phyloP scores from a whole-genome alignment of 176 grass and related monocot genomes.

The Ensete glaucum region DNA sequence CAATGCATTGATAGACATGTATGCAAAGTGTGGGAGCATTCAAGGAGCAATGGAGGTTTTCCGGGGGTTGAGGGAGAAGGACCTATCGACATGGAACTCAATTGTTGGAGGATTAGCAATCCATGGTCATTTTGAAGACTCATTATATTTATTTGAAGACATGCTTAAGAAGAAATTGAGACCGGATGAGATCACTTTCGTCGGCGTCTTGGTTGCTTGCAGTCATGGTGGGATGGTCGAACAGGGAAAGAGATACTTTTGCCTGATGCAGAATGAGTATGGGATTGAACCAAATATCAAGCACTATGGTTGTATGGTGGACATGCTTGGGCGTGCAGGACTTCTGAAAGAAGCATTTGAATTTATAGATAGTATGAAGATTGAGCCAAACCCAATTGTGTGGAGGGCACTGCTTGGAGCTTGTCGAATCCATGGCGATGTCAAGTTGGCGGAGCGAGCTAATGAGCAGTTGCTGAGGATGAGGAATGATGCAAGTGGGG shows the following conservation, averaged over 20 bases:
- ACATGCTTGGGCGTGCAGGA: slow-evolving; percentile 70
- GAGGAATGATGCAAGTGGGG: slow-evolving; percentile 55
- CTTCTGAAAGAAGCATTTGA: slow-evolving; percentile 75
- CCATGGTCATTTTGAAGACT: slow-evolving; percentile 46
- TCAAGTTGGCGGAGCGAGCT: slow-evolving; percentile 47
- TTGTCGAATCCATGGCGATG: slow-evolving; percentile 70
- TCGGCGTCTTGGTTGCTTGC: slow-evolving; percentile 62
- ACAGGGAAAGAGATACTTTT: slow-evolving; percentile 52
- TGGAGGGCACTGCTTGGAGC: slow-evolving; percentile 78
- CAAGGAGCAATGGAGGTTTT: slow-evolving; percentile 46
- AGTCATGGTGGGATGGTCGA: slow-evolving; percentile 64
- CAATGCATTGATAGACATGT: slow-evolving; percentile 78
- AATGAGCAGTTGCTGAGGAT: slow-evolving; percentile 48
- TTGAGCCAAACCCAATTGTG: slow-evolving; percentile 62
- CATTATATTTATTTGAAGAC: slow-evolving; percentile 41
- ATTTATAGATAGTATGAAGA: slow-evolving; percentile 60
- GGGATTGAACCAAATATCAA: slow-evolving; percentile 64
- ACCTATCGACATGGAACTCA: slow-evolving; percentile 85
- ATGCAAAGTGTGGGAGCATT: slow-evolving; percentile 59
- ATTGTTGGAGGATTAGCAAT: slow-evolving; percentile 65
- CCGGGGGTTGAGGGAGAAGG: slow-evolving; percentile 41
- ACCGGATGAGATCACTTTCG: slow-evolving; percentile 78
- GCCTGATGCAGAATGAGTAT: slow-evolving; percentile 55
- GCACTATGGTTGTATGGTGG: slow-evolving; percentile 80
- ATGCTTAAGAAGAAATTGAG: slow-evolving; percentile 52